Conservation (phyloP, 805 yeast species). For the Hemisphaericaspora nanyangensis region DNA sequence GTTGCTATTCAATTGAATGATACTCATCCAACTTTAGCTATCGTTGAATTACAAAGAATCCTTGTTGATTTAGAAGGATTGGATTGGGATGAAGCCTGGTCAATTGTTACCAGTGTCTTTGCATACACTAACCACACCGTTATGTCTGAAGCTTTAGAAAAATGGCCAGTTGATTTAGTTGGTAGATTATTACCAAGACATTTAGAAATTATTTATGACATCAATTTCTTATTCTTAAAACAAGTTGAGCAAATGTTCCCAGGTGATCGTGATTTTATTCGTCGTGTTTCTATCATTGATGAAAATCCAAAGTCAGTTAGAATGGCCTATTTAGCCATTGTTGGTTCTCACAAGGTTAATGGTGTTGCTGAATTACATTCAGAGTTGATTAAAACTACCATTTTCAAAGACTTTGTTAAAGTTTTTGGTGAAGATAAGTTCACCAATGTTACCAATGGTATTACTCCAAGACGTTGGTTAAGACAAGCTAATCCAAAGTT, state of each 20-base stretch:
- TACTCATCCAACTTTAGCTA: constrained; percentile 90
- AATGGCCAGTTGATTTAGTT: constrained; percentile 86
- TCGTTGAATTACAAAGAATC: constrained; percentile 85
- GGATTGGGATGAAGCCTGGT: constrained; percentile 84
- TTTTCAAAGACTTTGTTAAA: constrained; percentile 84
- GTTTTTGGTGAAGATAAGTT: constrained; percentile 80
- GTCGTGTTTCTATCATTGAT: constrained; percentile 79
- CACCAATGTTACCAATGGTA: constrained; percentile 90
- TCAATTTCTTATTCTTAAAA: constrained; percentile 76
- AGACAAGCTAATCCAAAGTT: constrained; percentile 87
- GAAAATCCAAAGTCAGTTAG: constrained; percentile 75
- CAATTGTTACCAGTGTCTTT: constrained; percentile 71
- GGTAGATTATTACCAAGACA: constrained; percentile 85
- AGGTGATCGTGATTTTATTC: constrained; percentile 57
- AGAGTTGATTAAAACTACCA: constrained; percentile 82
- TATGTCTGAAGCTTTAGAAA: constrained; percentile 91
- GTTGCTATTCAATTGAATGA: constrained; percentile 92
- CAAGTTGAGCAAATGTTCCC: constrained; percentile 75
- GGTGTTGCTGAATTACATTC: constrained; percentile 97
- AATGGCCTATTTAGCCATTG: constrained; percentile 88
- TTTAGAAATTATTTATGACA: constrained; percentile 82
- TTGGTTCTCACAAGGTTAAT: constrained; percentile 90
- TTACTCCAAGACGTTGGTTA: constrained; percentile 96
- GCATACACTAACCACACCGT: constrained; percentile 96
- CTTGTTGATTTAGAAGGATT: constrained; percentile 80